A percentile compares a stretch with the other conserved stretches of the same genome.
These are phyloP conservation scores for Rehmannia glutinosa DNA, from an alignment of 257 asterid genomes.

Conservation along the genomic window DNA sequence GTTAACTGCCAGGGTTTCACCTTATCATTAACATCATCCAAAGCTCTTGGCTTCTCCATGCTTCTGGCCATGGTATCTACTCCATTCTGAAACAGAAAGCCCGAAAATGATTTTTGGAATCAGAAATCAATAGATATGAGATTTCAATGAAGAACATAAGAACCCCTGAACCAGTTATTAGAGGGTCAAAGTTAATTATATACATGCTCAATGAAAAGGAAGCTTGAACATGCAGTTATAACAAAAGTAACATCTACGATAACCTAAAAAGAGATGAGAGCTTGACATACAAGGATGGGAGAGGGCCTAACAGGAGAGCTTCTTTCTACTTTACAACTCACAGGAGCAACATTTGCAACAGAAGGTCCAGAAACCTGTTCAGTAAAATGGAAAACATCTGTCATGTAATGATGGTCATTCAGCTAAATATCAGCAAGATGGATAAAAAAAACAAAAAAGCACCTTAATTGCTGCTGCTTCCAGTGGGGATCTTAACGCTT, in stretches of 20 bases:
- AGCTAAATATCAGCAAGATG: constrained; percentile 9
- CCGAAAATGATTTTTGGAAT: not conserved
- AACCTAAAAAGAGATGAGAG: constrained; percentile 9
- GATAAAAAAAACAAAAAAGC: constrained; percentile 15
- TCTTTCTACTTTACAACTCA: constrained; percentile 82
- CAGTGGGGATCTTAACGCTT: constrained; percentile 68
- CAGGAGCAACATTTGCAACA: constrained; percentile 69
- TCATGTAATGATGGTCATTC: constrained; percentile 8
- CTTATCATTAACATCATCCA: constrained; percentile 75
- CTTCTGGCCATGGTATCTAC: constrained; percentile 71
- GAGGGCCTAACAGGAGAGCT: constrained; percentile 96
- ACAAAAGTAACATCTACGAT: constrained; percentile 1
- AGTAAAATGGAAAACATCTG: constrained; percentile 13
- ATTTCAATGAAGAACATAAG: not conserved
- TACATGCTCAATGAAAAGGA: not conserved
- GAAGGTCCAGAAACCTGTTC: constrained; percentile 81
- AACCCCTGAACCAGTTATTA: not conserved
- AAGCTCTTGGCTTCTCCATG: constrained; percentile 76
- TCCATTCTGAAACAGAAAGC: constrained; percentile 62
- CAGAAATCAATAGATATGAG: constrained; percentile 10
- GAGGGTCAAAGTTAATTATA: not conserved
- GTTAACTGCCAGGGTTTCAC: constrained; percentile 77
- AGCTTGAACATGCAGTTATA: constrained; percentile 9
- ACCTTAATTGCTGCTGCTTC: constrained; percentile 90
- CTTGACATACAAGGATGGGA: constrained; percentile 65